Evolutionary conservation across 2,329 filamentous ascomycete genomes (phyloP), one percentile per base, ranked within the genome.

Genomic region (Sporothrix humicola): DNA sequence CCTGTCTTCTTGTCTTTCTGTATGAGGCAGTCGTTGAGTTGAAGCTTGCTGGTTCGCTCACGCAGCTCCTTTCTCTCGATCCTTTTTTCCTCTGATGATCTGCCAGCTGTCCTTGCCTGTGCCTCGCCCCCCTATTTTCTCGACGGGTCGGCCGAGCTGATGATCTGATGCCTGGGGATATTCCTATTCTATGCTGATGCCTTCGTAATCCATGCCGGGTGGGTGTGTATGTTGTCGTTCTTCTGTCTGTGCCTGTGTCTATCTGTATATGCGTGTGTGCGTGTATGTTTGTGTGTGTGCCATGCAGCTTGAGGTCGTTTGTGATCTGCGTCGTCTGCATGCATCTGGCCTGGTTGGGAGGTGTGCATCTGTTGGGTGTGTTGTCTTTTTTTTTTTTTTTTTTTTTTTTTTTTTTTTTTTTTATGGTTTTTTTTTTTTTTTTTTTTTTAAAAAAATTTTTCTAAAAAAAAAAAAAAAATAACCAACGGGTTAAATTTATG

Each of bases 181-280:
- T 26, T 66, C 61, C 61, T 66, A 66, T 48, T 66, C 61, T 37
- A 48, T 65, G 59, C 37, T 37, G 59, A 20, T 65, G 59, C 59
- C 15, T 23, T 48, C 61, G 61, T 65, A 65, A 46, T 48, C 42
- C 42, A 65, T 66, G 63, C 63, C 44, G 44, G 44, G 44, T 50
- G 44, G 23, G 44, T 66, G 20, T 58, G 3, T 17, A 13, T n/a
- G 46, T 37, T 37, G 31, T 37, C 31, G 31, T 37, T 37, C 31
- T 3, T 37, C 2, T 37, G 31, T 37, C 31, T 37, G 31, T 37
- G 31, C 31, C 31, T 37, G 31, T 37, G 23, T 26, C 23, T 26
- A 26, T 37, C 4, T 37, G 31, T 37, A 5, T 37, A 3, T 37
- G 31, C 31, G 4, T 37, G 31, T 37, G 44, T 66, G 20, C 48